phyloP scores from a whole-genome alignment of 108 stramenopile species.

The Nitzschia sp. region DNA sequence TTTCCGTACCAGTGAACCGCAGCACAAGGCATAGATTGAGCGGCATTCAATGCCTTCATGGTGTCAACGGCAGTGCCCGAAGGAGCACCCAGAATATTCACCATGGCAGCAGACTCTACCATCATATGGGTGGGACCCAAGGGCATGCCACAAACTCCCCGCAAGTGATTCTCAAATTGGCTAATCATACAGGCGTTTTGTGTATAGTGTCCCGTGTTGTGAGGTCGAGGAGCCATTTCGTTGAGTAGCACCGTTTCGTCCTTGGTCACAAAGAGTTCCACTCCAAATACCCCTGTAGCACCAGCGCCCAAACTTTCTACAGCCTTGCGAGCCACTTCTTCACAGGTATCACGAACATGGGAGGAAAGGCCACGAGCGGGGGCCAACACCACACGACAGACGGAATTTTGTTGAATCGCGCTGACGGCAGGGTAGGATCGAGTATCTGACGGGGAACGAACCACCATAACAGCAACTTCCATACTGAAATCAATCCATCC shows the following conservation, averaged over 20 bases:
- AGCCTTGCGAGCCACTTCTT: constrained; percentile 68
- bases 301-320: constrained; percentile 80
- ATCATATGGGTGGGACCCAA: constrained; percentile 83
- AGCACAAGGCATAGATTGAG: constrained; percentile 77
- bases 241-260: constrained; percentile 85
- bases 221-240: constrained; percentile 97
- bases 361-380: constrained; percentile 75
- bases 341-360: constrained; percentile 55
- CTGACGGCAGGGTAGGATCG: constrained; percentile 92
- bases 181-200: constrained; percentile 94
- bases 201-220: constrained; percentile 99
- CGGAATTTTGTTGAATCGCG: constrained; percentile 93
- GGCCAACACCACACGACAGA: constrained; percentile 91
- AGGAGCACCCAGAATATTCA: constrained; percentile 82
- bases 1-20: constrained; percentile 99
- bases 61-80: constrained; percentile 75
- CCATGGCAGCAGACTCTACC: constrained; percentile 87
- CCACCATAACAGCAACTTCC: constrained; percentile 98
- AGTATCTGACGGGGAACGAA: constrained; percentile 65
- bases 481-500: constrained; percentile 91
- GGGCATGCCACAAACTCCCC: constrained; percentile 91
- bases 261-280: constrained; percentile 91
- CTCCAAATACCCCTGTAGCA: constrained; percentile 93
- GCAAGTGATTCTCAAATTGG: constrained; percentile 98
- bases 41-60: constrained; percentile 76